These are phyloP conservation scores for Rhynchosporium graminicola DNA, from an alignment of 2,329 filamentous ascomycete genomes.

Conservation along the genomic window DNA sequence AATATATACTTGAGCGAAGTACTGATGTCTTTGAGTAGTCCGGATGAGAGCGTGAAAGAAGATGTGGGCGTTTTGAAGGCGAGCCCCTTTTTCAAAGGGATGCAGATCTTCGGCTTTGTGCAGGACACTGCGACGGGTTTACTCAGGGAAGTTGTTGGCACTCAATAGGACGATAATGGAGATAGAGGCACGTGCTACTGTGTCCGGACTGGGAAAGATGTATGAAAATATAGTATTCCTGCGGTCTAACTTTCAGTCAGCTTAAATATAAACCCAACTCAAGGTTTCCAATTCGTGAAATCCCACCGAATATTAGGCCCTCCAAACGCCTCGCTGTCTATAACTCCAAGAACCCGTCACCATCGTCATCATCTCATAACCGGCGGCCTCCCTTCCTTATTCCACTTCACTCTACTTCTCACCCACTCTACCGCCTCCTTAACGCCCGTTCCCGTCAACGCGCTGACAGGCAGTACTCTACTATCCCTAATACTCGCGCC, in stretches of 20 bases:
- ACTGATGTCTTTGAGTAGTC: slow-evolving; percentile 21
- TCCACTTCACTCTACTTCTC: slow-evolving; percentile 89
- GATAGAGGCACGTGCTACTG: too few species aligned
- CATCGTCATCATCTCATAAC: slow-evolving; percentile 71
- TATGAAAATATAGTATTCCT: background rate
- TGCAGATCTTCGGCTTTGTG: slow-evolving; percentile 31
- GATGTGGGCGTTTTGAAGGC: slow-evolving; percentile 29
- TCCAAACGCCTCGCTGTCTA: slow-evolving; percentile 33
- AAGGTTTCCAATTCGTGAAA: background rate
- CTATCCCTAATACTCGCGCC: slow-evolving; percentile 84
- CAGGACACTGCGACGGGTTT: slow-evolving; percentile 33
- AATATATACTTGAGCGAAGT: background rate
- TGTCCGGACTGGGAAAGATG: background rate
- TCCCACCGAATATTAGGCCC: slow-evolving; percentile 19
- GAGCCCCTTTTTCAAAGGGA: slow-evolving; percentile 28
- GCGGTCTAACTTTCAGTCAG: background rate
- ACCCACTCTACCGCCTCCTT: slow-evolving; percentile 97
- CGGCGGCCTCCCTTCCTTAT: slow-evolving; percentile 88
- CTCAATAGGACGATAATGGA: background rate
- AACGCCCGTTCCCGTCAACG: slow-evolving; percentile 85
- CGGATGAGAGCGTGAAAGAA: slow-evolving; percentile 30
- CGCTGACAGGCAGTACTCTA: slow-evolving; percentile 85
- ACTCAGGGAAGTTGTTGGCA: slow-evolving; percentile 25
- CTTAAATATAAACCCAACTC: slow-evolving; percentile 7
- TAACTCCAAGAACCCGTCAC: slow-evolving; percentile 6